These are phyloP conservation scores for Botryotinia calthae DNA, from an alignment of 2,329 filamentous ascomycete species.

Conservation along the genomic window DNA sequence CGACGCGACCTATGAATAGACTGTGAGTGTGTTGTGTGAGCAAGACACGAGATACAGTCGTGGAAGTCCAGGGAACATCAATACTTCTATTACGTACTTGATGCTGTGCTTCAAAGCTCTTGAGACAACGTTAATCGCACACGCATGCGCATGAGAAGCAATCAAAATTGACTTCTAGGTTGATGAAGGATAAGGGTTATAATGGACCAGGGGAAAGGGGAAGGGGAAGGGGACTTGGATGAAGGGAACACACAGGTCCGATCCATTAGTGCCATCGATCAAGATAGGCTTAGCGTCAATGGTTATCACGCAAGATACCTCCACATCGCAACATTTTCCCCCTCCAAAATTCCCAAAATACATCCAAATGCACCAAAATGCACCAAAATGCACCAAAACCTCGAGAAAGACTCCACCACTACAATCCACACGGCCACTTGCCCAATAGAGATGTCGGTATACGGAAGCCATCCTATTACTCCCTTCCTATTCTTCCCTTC, in stretches of 20 bases:
- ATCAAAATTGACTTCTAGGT: too few relatives aligned
- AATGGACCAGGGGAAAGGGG: not conserved
- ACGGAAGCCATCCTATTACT: not conserved
- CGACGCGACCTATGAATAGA: not conserved
- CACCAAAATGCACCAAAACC: not conserved
- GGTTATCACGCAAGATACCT: constrained; percentile 11
- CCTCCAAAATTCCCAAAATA: not conserved
- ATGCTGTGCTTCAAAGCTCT: not conserved
- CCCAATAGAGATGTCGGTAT: not conserved
- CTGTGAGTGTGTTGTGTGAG: not conserved
- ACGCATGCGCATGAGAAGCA: not conserved
- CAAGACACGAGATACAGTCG: not conserved
- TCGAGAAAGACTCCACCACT: not conserved
- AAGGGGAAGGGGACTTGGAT: too few relatives aligned
- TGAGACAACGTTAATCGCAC: not conserved
- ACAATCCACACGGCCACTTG: not conserved
- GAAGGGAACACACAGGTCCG: not conserved
- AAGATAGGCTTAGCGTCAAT: not conserved
- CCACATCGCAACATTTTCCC: constrained; percentile 14
- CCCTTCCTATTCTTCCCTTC: not conserved
- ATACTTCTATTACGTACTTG: not conserved
- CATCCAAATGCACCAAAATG: not conserved
- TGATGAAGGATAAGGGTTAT: not conserved
- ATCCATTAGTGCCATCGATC: not conserved
- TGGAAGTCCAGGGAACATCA: not conserved